phyloP scores from a whole-genome alignment of 169 alveolate species.

The Plasmodium vinckei region DNA sequence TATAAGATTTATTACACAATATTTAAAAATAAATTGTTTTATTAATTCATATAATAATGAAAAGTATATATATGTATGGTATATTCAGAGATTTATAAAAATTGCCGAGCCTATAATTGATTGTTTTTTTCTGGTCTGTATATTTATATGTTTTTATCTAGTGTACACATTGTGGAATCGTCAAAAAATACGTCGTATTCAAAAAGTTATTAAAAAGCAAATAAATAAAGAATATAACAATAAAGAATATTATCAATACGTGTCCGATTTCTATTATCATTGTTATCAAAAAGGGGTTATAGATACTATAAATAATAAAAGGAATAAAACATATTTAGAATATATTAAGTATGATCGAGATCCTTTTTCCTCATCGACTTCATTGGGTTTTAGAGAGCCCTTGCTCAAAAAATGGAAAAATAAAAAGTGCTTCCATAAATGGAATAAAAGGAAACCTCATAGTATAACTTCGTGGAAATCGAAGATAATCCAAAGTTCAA shows the following conservation, averaged over 20 bases:
- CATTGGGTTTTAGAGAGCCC: neutral
- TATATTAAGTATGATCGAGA: conserved; percentile 4
- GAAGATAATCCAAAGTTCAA: too few species aligned
- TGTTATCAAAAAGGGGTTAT: conserved; percentile 44
- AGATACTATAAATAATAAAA: conserved; percentile 42
- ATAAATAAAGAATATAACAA: conserved; percentile 5
- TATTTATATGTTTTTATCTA: conserved; percentile 18
- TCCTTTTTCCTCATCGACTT: neutral
- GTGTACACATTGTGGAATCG: conserved; percentile 31
- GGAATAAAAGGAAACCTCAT: neutral
- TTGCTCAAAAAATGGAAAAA: conserved; percentile 4
- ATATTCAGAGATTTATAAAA: conserved; percentile 68
- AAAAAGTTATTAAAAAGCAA: conserved; percentile 43
- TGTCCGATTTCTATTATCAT: conserved; percentile 51
- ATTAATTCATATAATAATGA: conserved; percentile 16
- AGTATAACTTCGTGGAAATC: too few species aligned
- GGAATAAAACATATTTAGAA: neutral
- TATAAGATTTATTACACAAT: conserved; percentile 28
- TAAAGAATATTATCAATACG: conserved; percentile 21
- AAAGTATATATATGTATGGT: conserved; percentile 62
- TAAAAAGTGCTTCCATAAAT: neutral
- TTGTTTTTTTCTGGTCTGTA: conserved; percentile 16
- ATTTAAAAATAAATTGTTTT: conserved; percentile 67
- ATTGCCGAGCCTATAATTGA: conserved; percentile 75
- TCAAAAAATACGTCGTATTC: conserved; percentile 17